Base-by-base conservation (phyloP, 306 rosid species). In the Cucurbita pepo region DNA sequence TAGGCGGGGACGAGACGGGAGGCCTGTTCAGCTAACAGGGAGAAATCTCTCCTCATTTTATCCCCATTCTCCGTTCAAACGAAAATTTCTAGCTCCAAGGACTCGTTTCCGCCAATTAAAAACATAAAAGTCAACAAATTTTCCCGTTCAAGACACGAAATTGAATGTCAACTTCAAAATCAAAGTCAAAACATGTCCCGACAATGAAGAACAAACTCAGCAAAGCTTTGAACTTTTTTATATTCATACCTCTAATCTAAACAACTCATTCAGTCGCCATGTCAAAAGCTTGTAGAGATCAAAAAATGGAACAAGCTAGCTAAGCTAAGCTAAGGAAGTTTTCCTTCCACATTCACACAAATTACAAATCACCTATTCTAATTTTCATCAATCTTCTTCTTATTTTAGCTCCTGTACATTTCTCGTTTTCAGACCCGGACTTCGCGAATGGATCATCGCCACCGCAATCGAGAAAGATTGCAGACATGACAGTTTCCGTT, bases 391-490 rank as follows among this genome's bases (percentile, higher is more conserved):
- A 76, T 81, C 81, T 73, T 73, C 77, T 73, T 73, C 76, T 61
- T 72, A 74, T 70, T 84, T 82, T 73, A 72, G 53, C 56, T 83
- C 82, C 81, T 78, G 78, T 56, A 80, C 83, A 77, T 77, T 56
- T 66, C 77, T 78, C 43, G 90, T 86, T 77, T 77, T 89, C 71
- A 95, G 93, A 79, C 80, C 57, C 25, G 97, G 95, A 78, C 89
- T 88, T 76, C 77, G 87, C 1, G 81, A 61, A 80, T 95, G 97
- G 80, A 95, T 77, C 16, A 88, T 78, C 8, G 97, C 99, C 77
- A 91, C 91, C 3, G 97, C 95, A 12, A 95, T 85, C 66, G 97
- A 89, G 82, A 95, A 89, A 72, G 93, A 84, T 82, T 95, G 97
- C 65, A 95, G 86, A 53, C 83, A 76, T 9, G 95, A 91, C 41